Evolutionary conservation across 2,329 filamentous ascomycete genomes (phyloP), one percentile per base, ranked within the genome.

Genomic region (Ploettnerulaceae sp.): DNA sequence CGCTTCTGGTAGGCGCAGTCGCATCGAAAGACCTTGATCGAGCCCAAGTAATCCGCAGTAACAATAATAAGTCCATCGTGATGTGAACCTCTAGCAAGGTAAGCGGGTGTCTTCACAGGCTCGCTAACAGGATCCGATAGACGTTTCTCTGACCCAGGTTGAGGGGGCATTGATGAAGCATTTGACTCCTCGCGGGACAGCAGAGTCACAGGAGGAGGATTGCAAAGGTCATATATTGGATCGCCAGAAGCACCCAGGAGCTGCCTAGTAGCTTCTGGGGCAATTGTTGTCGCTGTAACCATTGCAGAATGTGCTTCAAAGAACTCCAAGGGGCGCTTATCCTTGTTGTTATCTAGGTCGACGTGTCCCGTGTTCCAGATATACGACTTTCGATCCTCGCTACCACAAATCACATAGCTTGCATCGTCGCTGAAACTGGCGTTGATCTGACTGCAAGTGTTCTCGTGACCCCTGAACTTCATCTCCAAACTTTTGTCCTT

Each of bases 171-270:
- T 0, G 76, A 76, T 1, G 73, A 75, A 5, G 66, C 63, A 40
- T 67, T 63, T 12, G 75, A 76, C 58, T 93, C 87, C 15, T 84
- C 80, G 20, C 82, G 76, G 55, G 84, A 89, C 51, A 90, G 73
- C 14, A 97, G 72, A 5, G 81, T 90, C 12, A 97, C 81, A 0
- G 91, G 89, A 0, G 91, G 93, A 4, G 93, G 93, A 58, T 97
- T 97, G 72, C 93, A 97, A 1, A 97, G 74, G 58, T 96, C 90
- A 64, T 89, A 98, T n/a, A 98, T 79, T 1, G 93, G 90, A 63
- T 98, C 61, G 18, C 47, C 86, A 0, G 89, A 94, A 11, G 79
- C 76, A 40, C 85, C 82, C 0, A 98, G 75, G 2, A 93, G 72
- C 60, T 86, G 83, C 47, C 87, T 79, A 8, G 89, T 89, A 58